These are phyloP conservation scores for Pseudogymnoascus sp. DNA, from an alignment of 2,329 filamentous ascomycete genomes.

Conservation along the genomic window DNA sequence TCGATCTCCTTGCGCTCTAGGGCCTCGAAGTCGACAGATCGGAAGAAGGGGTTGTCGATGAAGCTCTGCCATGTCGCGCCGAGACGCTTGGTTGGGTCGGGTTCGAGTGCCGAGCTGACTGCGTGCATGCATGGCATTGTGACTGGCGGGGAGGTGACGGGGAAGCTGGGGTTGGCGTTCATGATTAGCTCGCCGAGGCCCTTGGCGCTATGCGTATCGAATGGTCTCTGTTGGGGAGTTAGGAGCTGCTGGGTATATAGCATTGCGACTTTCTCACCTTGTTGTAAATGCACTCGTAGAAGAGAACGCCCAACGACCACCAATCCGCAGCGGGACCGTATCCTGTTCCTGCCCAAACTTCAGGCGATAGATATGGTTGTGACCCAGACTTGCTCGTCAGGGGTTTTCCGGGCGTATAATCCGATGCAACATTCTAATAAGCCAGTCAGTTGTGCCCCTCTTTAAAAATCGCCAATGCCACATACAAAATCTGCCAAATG, in stretches of 20 bases:
- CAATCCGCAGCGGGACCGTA: conserved; percentile 90
- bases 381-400: conserved; percentile 96
- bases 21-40: conserved; percentile 70
- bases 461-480: conserved; percentile 14
- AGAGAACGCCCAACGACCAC: conserved; percentile 98
- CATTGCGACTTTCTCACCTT: conserved; percentile 52
- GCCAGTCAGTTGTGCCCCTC: conserved; percentile 14
- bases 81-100: conserved; percentile 70
- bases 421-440: conserved; percentile 84
- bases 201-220: conserved; percentile 81
- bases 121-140: conserved; percentile 82
- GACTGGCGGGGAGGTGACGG: conserved; percentile 86
- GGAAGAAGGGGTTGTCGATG: conserved; percentile 82
- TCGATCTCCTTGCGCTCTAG: conserved; percentile 81
- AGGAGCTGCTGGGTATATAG: conserved; percentile 1
- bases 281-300: conserved; percentile 99
- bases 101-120: conserved; percentile 73
- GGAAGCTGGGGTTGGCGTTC: conserved; percentile 75
- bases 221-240: conserved; percentile 58
- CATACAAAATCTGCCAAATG: conserved; percentile 95
- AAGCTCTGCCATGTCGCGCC: conserved; percentile 82
- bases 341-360: conserved; percentile 85
- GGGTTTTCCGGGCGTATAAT: conserved; percentile 72
- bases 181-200: conserved; percentile 72
- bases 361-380: conserved; percentile 87